A percentile compares a stretch with the other conserved stretches of the same genome.
Evolutionary conservation across 352 stramenopile genomes (phyloP).

Genomic region (Globisporangium iwayamae): DNA sequence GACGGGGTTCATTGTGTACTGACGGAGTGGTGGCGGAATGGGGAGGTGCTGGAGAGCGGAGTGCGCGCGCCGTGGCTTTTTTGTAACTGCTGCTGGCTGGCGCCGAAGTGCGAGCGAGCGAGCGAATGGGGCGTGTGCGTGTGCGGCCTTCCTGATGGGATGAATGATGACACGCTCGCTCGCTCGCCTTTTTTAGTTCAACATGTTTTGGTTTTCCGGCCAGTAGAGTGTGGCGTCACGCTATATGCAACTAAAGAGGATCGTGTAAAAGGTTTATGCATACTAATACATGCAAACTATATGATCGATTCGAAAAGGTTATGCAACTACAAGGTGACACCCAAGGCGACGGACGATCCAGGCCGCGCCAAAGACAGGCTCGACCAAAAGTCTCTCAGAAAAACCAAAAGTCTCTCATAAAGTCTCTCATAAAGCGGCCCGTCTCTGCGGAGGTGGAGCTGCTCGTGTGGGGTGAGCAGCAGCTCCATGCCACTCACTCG

Average conservation of each 20-base stretch:
- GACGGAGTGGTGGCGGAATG: background rate
- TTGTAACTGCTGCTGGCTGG: conserved; percentile 7
- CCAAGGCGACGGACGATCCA: background rate
- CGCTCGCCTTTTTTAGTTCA: conserved; percentile 4
- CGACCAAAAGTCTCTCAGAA: conserved; percentile 5
- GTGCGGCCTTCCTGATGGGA: background rate
- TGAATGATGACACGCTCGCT: conserved; percentile 7
- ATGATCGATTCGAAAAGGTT: background rate
- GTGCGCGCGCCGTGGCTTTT: conserved; percentile 6
- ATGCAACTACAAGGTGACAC: background rate
- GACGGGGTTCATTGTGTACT: conserved; percentile 8
- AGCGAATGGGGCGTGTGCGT: background rate
- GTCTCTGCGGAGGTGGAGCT: conserved; percentile 1
- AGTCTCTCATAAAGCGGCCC: conserved; percentile 7
- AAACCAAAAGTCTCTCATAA: conserved; percentile 9
- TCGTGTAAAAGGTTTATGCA: no score
- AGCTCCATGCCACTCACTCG: background rate
- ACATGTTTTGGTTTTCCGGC: background rate
- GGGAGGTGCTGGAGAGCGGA: background rate
- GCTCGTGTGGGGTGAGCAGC: background rate
- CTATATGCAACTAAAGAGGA: background rate
- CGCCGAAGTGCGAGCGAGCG: background rate
- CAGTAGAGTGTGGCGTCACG: background rate
- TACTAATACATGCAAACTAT: no score
- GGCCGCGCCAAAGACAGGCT: conserved; percentile 2